Percentiles rank a stretch among this genome's conserved stretches.
phyloP scores from a whole-genome alignment of 192 early-diverging fungal genomes.

The Obelidium mucronatum region DNA sequence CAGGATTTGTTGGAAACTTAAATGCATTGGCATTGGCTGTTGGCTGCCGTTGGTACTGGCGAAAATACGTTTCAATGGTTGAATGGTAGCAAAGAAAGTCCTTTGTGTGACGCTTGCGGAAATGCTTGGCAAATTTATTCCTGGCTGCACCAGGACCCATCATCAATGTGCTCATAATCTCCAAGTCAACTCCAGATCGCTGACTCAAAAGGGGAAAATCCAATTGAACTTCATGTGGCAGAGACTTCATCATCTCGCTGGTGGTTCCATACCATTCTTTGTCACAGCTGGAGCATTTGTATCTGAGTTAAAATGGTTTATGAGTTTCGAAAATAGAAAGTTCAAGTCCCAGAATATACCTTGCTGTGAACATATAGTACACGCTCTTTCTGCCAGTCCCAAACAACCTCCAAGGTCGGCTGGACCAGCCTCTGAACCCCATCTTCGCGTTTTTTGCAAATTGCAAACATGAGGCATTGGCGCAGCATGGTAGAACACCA shows the following conservation, averaged over 20 bases:
- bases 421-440: neutral
- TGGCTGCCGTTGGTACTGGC: neutral
- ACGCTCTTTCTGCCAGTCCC: neutral
- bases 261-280: neutral
- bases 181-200: neutral
- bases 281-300: neutral
- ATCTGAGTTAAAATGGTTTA: too few relatives aligned
- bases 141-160: neutral
- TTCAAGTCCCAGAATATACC: neutral
- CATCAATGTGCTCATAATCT: neutral
- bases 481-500: neutral
- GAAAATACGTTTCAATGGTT: neutral
- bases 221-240: neutral
- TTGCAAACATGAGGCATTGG: neutral
- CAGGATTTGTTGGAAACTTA: neutral
- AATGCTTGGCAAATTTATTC: neutral
- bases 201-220: neutral
- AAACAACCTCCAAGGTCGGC: neutral
- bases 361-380: slow-evolving; percentile 8
- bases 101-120: neutral
- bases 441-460: neutral
- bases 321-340: neutral
- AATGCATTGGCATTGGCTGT: neutral
- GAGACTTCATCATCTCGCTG: neutral
- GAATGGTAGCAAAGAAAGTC: neutral